Base-by-base conservation (phyloP, 2,329 filamentous ascomycete genomes). In the Colletotrichum sp. region DNA sequence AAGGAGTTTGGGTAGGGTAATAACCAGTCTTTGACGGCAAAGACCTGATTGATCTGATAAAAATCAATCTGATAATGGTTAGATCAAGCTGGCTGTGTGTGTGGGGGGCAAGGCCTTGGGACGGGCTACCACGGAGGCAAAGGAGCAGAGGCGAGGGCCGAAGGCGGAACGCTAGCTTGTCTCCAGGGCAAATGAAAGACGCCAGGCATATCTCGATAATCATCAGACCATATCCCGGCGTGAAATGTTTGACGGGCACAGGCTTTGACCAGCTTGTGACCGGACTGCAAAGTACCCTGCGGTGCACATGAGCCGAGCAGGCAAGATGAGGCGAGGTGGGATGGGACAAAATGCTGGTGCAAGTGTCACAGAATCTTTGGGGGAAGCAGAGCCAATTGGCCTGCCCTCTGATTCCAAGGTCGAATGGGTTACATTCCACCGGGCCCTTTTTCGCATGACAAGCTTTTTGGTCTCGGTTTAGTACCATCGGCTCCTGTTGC, bases 11-110 rank as follows among this genome's bases (percentile, higher is more conserved):
- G 61, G 34, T 16, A 39, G 36, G 32, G 32, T 43, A 64, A 64
- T 28, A 36, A 43, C 6, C 32, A 39, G 32, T 24, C 26, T 48
- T 18, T n/a, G 21, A 14, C 28, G 9, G 36, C 32, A 21, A 48
- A 21, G 28, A 68, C 26, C 55, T 43, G 32, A 30, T 61, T 64
- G 60, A 75, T 72, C 72, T 72, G 68, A 72, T 75, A 72, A 72
- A 52, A 61, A 34, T 26, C 26, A 48, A 67, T 72, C 72, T 66
- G 68, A 75, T 72, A 74, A 72, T 36, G 39, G 18, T 48, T 60
- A 36, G 34, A 70, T 39, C 72, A 67, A 32, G 68, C n/a, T 24
- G 43, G 39, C 21, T 36, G 57, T 21, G 43, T 52, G 32, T 34
- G 32, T 26, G 43, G 43, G 43, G 43, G n/a, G 7, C 43, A 21